These are phyloP conservation scores for Paramecium pentaurelia DNA, from an alignment of 73 alveolate species.

Conservation along the genomic window DNA sequence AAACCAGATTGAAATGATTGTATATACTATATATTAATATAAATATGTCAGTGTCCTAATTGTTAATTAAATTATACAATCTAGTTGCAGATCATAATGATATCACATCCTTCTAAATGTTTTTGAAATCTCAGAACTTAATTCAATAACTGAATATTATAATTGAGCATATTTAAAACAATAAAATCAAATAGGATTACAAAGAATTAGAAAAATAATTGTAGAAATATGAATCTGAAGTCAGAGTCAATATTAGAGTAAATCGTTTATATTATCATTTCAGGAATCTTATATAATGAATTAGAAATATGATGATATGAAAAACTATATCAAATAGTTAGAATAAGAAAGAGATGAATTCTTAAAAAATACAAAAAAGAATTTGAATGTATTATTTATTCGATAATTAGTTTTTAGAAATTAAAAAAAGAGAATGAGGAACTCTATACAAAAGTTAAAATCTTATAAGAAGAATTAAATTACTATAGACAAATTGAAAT, in stretches of 20 bases:
- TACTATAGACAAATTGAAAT: background rate
- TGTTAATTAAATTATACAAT: background rate
- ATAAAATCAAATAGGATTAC: background rate
- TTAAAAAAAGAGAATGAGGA: slow-evolving; percentile 32
- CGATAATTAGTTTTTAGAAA: background rate
- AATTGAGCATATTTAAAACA: background rate
- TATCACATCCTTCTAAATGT: background rate
- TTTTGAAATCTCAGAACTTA: background rate
- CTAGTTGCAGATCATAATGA: background rate
- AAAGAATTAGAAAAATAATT: background rate
- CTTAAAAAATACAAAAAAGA: background rate
- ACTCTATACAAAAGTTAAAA: background rate
- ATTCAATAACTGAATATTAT: background rate
- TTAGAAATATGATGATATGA: background rate
- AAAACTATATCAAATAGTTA: background rate
- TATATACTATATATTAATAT: background rate
- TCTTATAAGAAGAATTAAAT: background rate
- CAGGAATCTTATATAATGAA: background rate
- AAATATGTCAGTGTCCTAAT: background rate
- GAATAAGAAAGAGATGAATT: background rate
- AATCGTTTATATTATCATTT: background rate
- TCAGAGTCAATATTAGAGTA: background rate
- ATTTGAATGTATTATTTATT: background rate
- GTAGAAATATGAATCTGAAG: slow-evolving; percentile 6
- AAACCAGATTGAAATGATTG: background rate